These are phyloP conservation scores for Umbilicus rupestris DNA, from an alignment of 164 flowering plant genomes.

Conservation along the genomic window DNA sequence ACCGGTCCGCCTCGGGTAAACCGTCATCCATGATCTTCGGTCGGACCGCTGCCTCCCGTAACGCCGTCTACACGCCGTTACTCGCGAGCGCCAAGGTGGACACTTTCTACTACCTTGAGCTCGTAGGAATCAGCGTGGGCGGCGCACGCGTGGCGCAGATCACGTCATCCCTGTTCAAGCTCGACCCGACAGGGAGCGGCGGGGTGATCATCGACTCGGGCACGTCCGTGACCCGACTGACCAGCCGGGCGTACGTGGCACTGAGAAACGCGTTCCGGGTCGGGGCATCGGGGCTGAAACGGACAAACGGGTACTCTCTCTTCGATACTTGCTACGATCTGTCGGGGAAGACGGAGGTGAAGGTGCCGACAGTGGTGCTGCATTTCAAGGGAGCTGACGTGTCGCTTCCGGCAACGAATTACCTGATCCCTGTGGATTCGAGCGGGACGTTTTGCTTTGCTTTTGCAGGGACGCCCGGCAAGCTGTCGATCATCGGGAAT, in stretches of 20 bases:
- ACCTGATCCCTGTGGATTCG: constrained; percentile 73
- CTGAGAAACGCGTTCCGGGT: constrained; percentile 65
- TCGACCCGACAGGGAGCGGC: constrained; percentile 67
- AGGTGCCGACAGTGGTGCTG: constrained; percentile 89
- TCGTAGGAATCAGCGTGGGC: constrained; percentile 75
- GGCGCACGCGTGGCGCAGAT: constrained; percentile 57
- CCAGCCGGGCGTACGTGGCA: constrained; percentile 62
- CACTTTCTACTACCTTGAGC: constrained; percentile 83
- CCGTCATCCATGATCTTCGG: constrained; percentile 76
- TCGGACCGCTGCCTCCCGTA: constrained; percentile 35
- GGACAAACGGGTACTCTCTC: constrained; percentile 47
- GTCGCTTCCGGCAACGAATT: constrained; percentile 77
- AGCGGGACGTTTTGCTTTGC: constrained; percentile 81
- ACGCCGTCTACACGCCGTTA: constrained; percentile 65
- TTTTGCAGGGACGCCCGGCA: constrained; percentile 69
- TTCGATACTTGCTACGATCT: constrained; percentile 91
- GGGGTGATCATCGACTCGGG: constrained; percentile 95
- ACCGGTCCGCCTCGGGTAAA: constrained; percentile 49
- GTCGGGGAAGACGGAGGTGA: constrained; percentile 63
- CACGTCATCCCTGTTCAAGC: constrained; percentile 42
- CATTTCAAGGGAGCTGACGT: constrained; percentile 75
- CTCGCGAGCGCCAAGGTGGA: constrained; percentile 59
- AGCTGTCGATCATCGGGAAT: constrained; percentile 83
- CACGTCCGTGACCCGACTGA: constrained; percentile 89
- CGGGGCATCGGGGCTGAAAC: constrained; percentile 47